phyloP scores from a whole-genome alignment of 768 basidiomycete genomes.

The Kwoniella shandongensis region DNA sequence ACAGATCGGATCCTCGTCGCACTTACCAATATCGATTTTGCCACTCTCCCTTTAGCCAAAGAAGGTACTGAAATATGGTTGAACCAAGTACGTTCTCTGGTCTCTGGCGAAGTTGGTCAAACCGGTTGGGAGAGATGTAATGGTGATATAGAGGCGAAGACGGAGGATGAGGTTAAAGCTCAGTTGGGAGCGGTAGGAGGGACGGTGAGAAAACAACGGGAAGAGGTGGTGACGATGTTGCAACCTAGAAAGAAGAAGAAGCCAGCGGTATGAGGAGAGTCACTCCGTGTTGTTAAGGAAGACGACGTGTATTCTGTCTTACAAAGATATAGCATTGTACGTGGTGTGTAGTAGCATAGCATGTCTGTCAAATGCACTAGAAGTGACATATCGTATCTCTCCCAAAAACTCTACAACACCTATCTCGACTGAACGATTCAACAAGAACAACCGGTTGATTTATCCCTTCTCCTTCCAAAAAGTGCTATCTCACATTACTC shows the following conservation, averaged over 20 bases:
- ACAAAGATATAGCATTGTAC: too few relatives aligned
- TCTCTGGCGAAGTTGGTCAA: conserved; percentile 36
- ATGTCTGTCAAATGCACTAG: too few relatives aligned
- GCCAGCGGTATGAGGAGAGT: neutral
- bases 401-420: too few relatives aligned
- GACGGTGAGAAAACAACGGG: conserved; percentile 24
- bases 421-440: neutral
- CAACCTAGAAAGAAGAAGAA: conserved; percentile 51
- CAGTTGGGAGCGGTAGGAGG: neutral
- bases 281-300: too few relatives aligned
- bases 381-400: too few relatives aligned
- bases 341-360: too few relatives aligned
- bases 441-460: too few relatives aligned
- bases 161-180: conserved; percentile 1
- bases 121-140: conserved; percentile 28
- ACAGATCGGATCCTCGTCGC: conserved; percentile 69
- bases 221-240: conserved; percentile 39
- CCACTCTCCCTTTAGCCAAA: conserved; percentile 63
- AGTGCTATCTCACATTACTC: too few relatives aligned
- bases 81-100: conserved; percentile 47
- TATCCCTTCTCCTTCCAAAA: too few relatives aligned
- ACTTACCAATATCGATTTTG: conserved; percentile 77
- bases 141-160: conserved; percentile 21
- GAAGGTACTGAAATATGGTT: conserved; percentile 73
- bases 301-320: too few relatives aligned